Base-by-base conservation (phyloP, 257 asterid species). In the Fraxinus quadrangulata region DNA sequence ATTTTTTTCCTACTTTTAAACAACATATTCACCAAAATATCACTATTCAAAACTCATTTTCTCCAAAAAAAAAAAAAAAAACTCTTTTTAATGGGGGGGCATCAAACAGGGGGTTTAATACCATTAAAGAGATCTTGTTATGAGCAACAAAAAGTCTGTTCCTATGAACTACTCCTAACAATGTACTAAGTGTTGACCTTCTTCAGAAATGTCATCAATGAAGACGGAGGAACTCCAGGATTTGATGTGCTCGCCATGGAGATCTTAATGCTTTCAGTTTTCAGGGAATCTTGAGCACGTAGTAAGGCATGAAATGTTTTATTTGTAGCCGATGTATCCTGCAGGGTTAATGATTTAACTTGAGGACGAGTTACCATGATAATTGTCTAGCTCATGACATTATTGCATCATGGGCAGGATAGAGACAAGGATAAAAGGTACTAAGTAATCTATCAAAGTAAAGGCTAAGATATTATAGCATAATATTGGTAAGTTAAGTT, bases 171-270 rank as follows among this genome's bases (percentile, higher is more conserved):
- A 47, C 19, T 47, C 56, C 59, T 47, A 47, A 16, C 59, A 67
- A 68, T n/a, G 65, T 6, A 66, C 16, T 42, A 21, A 83, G 71
- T 68, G 65, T 89, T 78, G 74, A 93, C 99, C 99, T 91, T 90
- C 78, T 81, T 85, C 75, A 95, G 81, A 87, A 95, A 95, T 77
- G 96, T 82, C 98, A 95, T 93, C 79, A 95, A 74, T 4, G 99
- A 95, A 78, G 99, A 95, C 45, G 99, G 98, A 51, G 99, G 97
- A 79, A 93, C 86, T 73, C 99, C 99, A 74, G 98, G 97, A 85
- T 96, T 96, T 66, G 92, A 83, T 71, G 85, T 70, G 83, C 93
- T 92, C 26, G 98, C 98, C 81, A 67, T 85, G 70, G 92, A 83
- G 73, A 93, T 84, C 77, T 85, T 80, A 70, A 92, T 79, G 70